phyloP scores from a whole-genome alignment of 352 stramenopile genomes.

The Phytophthora litchii region DNA sequence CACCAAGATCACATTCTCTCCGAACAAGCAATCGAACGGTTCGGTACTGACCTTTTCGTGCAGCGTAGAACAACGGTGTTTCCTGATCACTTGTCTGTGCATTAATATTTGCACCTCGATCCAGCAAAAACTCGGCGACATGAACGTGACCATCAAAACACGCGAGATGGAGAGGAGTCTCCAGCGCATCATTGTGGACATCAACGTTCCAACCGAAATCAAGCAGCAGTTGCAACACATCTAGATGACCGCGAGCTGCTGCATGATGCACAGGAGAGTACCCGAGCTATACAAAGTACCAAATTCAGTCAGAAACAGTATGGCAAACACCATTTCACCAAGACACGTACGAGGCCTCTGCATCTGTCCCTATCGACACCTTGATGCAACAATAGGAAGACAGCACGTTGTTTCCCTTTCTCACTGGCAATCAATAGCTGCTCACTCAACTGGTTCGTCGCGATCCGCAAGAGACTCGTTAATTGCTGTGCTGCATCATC shows the following conservation, averaged over 20 bases:
- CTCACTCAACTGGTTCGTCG: constrained; percentile 51
- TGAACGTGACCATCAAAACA: constrained; percentile 60
- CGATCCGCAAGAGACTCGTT: constrained; percentile 46
- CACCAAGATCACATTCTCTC: constrained; percentile 59
- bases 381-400: constrained; percentile 78
- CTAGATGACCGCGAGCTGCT: constrained; percentile 64
- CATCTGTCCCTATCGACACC: constrained; percentile 59
- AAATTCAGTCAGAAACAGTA: background rate
- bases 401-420: constrained; percentile 66
- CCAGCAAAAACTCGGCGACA: constrained; percentile 66
- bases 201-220: constrained; percentile 68
- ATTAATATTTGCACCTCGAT: constrained; percentile 63
- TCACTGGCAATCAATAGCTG: constrained; percentile 74
- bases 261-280: constrained; percentile 78
- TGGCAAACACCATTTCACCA: background rate
- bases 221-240: constrained; percentile 67
- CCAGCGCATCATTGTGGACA: constrained; percentile 47
- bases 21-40: constrained; percentile 66
- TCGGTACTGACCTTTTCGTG: constrained; percentile 67
- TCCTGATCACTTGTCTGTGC: constrained; percentile 57
- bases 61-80: constrained; percentile 77
- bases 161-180: constrained; percentile 77
- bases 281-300: constrained; percentile 40
- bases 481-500: constrained; percentile 39
- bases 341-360: constrained; percentile 56